Conservation (phyloP, 2,329 filamentous ascomycete genomes). For the Sordariomycetes sp. region DNA sequence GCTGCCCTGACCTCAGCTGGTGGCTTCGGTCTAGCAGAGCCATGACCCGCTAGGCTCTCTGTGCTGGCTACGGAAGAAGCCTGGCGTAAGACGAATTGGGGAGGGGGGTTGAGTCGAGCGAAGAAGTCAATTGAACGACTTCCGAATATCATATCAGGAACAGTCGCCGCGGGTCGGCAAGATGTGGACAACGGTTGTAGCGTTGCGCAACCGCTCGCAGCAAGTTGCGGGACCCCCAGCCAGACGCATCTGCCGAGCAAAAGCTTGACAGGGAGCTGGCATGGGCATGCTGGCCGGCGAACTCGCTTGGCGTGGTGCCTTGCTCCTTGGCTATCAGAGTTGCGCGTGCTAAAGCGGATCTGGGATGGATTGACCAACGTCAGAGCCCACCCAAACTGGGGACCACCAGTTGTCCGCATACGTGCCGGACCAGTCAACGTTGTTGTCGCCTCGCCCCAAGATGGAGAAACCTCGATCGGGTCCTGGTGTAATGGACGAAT, state of each 20-base stretch:
- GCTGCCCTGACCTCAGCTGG: too few relatives aligned
- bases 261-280: slow-evolving; percentile 13
- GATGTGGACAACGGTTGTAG: not conserved
- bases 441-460: too few relatives aligned
- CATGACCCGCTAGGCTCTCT: too few relatives aligned
- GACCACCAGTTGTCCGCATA: too few relatives aligned
- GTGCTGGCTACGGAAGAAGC: too few relatives aligned
- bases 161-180: not conserved
- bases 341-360: slow-evolving; percentile 1
- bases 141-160: not conserved
- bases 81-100: too few relatives aligned
- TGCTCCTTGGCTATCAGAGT: not conserved
- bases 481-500: too few relatives aligned
- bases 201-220: not conserved
- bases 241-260: slow-evolving; percentile 16
- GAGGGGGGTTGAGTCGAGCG: too few relatives aligned
- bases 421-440: too few relatives aligned
- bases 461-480: too few relatives aligned
- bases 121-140: not conserved
- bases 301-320: slow-evolving; percentile 1
- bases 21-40: too few relatives aligned
- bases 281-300: not conserved
- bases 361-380: slow-evolving; percentile 4
- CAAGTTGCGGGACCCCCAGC: slow-evolving; percentile 2
- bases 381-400: slow-evolving; percentile 3